These are phyloP conservation scores for Gigaspora rosea DNA, from an alignment of 192 early-diverging fungal genomes.

Conservation along the genomic window DNA sequence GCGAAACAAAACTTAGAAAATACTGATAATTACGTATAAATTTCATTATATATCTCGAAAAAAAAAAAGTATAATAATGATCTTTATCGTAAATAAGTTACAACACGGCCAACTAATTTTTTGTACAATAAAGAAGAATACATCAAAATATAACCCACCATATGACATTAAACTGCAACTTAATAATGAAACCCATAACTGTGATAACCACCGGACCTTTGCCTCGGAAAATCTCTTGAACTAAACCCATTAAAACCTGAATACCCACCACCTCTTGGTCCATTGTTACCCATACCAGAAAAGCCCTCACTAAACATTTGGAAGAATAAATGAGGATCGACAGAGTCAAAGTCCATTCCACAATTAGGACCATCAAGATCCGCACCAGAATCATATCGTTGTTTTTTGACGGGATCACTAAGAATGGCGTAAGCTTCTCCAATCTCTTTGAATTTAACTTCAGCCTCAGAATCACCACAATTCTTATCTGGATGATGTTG, in stretches of 20 bases:
- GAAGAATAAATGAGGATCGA: constrained; percentile 62
- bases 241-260: neutral
- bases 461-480: constrained; percentile 64
- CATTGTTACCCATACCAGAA: neutral
- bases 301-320: constrained; percentile 47
- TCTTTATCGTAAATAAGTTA: too few relatives aligned
- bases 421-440: constrained; percentile 79
- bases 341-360: constrained; percentile 42
- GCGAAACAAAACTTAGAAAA: too few relatives aligned
- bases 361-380: constrained; percentile 70
- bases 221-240: neutral
- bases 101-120: too few relatives aligned
- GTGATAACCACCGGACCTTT: neutral
- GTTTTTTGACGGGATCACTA: constrained; percentile 79
- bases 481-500: constrained; percentile 93
- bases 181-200: too few relatives aligned
- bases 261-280: neutral
- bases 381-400: constrained; percentile 76
- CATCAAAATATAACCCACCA: too few relatives aligned
- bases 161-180: too few relatives aligned
- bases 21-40: too few relatives aligned
- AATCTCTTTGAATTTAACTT: constrained; percentile 82
- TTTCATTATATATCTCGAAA: too few relatives aligned
- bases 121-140: too few relatives aligned
- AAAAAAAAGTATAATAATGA: too few relatives aligned